phyloP scores from a whole-genome alignment of 1,139 yeast species.

The Maudiozyma humilis region DNA sequence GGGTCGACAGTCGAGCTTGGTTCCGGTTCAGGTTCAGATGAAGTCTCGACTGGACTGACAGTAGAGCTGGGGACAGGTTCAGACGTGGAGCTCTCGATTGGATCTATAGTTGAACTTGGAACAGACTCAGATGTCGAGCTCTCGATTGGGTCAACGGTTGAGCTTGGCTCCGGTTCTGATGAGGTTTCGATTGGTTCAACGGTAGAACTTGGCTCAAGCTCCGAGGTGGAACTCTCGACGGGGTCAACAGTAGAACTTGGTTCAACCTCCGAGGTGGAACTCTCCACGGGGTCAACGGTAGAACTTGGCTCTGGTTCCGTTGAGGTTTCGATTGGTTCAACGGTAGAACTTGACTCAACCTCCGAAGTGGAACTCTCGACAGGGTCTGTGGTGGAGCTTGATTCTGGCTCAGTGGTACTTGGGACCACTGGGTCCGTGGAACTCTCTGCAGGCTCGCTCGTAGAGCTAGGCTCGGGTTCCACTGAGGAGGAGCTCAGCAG shows the following conservation, averaged over 20 bases:
- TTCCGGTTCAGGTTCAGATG: background rate
- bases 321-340: background rate
- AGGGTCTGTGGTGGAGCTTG: background rate
- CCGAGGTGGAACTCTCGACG: background rate
- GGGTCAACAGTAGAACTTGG: background rate
- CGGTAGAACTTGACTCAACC: background rate
- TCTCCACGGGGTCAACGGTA: background rate
- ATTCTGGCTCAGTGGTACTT: background rate
- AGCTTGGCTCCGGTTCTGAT: background rate
- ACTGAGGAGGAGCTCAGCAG: background rate
- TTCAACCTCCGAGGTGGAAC: background rate
- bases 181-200: background rate
- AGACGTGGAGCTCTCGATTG: background rate
- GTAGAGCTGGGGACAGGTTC: background rate
- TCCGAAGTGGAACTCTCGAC: background rate
- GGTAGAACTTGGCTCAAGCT: background rate
- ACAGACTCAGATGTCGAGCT: background rate
- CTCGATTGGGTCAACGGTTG: background rate
- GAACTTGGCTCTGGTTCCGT: background rate
- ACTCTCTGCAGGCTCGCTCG: background rate
- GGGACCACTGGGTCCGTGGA: background rate
- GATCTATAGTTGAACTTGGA: background rate
- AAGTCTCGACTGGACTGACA: background rate
- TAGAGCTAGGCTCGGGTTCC: background rate
- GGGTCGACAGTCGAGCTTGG: background rate